A percentile compares a stretch with the other conserved stretches of the same genome.
Conservation (phyloP, 2,329 filamentous ascomycete species). For the Paraphaeosphaeria minitans region DNA sequence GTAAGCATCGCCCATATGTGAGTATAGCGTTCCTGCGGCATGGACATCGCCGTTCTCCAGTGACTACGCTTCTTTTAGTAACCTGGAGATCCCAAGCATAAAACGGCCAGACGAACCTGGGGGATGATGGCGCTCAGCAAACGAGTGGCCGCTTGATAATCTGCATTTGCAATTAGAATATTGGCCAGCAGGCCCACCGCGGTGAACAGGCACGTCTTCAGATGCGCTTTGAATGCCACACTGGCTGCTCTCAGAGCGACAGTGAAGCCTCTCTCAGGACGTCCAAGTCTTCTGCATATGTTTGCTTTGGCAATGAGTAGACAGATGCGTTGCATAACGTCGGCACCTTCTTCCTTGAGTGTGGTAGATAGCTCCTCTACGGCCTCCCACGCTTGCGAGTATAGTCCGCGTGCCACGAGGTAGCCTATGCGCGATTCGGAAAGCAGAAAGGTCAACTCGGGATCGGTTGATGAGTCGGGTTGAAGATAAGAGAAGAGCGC, state of each 20-base stretch:
- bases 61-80: constrained; percentile 30
- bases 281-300: constrained; percentile 70
- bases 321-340: constrained; percentile 71
- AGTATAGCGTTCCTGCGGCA: constrained; percentile 70
- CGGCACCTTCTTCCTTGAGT: constrained; percentile 61
- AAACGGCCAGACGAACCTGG: constrained; percentile 55
- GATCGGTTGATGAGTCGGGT: constrained; percentile 58
- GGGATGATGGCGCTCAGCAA: constrained; percentile 74
- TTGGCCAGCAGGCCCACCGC: constrained; percentile 69
- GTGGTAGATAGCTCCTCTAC: constrained; percentile 59
- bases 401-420: constrained; percentile 59
- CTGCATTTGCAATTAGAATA: constrained; percentile 71
- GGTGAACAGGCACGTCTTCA: constrained; percentile 74
- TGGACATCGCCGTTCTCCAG: constrained; percentile 71
- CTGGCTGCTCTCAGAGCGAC: constrained; percentile 75
- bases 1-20: constrained; percentile 73
- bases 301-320: constrained; percentile 75
- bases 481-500: constrained; percentile 64
- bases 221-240: constrained; percentile 70
- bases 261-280: constrained; percentile 76
- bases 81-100: background rate
- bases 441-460: constrained; percentile 64
- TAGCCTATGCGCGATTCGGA: constrained; percentile 65
- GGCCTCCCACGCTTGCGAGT: constrained; percentile 57
- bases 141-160: constrained; percentile 69